Conservation (phyloP, 2,329 filamentous ascomycete species). For the Neurospora sp. region DNA sequence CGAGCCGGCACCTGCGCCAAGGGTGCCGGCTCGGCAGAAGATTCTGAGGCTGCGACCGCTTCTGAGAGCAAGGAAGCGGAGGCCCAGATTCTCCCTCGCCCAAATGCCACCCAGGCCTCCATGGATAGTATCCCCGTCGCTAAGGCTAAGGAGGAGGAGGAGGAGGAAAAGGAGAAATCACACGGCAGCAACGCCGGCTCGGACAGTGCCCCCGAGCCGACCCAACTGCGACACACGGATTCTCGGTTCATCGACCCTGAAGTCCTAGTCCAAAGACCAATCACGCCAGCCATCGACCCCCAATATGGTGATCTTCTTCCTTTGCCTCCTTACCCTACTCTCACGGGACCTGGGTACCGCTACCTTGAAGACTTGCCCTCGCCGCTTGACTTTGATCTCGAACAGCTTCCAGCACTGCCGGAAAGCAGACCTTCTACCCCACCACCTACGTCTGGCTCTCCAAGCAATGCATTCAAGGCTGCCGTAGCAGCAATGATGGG, state of each 20-base stretch:
- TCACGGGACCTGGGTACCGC: slow-evolving; percentile 44
- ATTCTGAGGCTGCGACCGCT: slow-evolving; percentile 30
- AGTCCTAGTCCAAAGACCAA: slow-evolving; percentile 40
- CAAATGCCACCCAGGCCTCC: slow-evolving; percentile 28
- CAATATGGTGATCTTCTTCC: slow-evolving; percentile 56
- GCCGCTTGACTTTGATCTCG: slow-evolving; percentile 14
- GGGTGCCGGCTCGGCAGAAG: too few relatives aligned
- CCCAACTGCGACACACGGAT: slow-evolving; percentile 18
- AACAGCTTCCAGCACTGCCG: slow-evolving; percentile 43
- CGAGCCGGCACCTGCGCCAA: too few relatives aligned
- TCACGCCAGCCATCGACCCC: slow-evolving; percentile 58
- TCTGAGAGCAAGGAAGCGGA: slow-evolving; percentile 12
- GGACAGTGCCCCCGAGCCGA: slow-evolving; percentile 1
- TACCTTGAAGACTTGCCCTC: slow-evolving; percentile 12
- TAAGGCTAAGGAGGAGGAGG: slow-evolving; percentile 22
- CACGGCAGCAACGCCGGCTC: not conserved
- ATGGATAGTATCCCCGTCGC: slow-evolving; percentile 7
- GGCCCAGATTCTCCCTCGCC: slow-evolving; percentile 15
- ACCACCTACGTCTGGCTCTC: slow-evolving; percentile 17
- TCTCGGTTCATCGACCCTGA: slow-evolving; percentile 44
- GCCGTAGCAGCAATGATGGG: slow-evolving; percentile 16
- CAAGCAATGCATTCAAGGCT: slow-evolving; percentile 29
- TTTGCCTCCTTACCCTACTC: slow-evolving; percentile 37
- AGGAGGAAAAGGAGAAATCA: slow-evolving; percentile 21
- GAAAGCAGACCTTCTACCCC: slow-evolving; percentile 51